phyloP scores from a whole-genome alignment of 257 asterid species.

The Avicennia marina region DNA sequence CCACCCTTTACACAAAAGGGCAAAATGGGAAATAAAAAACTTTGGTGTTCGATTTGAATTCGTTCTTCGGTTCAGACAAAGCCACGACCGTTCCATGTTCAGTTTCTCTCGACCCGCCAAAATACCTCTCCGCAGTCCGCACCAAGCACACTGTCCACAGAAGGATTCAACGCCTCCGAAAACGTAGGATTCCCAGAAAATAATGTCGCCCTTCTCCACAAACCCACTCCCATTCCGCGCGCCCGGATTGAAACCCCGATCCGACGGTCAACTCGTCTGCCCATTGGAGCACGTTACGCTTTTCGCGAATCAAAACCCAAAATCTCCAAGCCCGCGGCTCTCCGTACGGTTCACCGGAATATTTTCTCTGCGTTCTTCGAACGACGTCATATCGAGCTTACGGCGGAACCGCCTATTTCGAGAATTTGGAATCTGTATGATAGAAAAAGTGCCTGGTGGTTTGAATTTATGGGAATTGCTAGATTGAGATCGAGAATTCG shows the following conservation, averaged over 20 bases:
- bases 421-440: neutral
- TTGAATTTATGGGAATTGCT: neutral
- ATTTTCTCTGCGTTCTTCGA: neutral
- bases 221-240: slow-evolving; percentile 31
- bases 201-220: slow-evolving; percentile 38
- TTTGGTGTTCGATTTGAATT: too few species aligned
- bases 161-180: slow-evolving; percentile 65
- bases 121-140: neutral
- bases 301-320: slow-evolving; percentile 15
- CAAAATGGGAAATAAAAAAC: too few species aligned
- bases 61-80: too few species aligned
- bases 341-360: slow-evolving; percentile 18
- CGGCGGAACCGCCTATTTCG: slow-evolving; percentile 11
- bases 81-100: too few species aligned
- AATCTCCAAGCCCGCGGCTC: neutral
- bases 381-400: slow-evolving; percentile 14
- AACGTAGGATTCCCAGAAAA: slow-evolving; percentile 41
- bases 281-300: slow-evolving; percentile 14
- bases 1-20: too few species aligned
- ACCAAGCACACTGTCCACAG: slow-evolving; percentile 31
- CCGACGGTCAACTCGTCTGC: slow-evolving; percentile 31
- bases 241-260: slow-evolving; percentile 16
- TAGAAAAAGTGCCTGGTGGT: too few species aligned
- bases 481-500: slow-evolving; percentile 8
- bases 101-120: slow-evolving; percentile 29